phyloP scores from a whole-genome alignment of 2,329 filamentous ascomycete species.

The Zasmidium citrigriseum region DNA sequence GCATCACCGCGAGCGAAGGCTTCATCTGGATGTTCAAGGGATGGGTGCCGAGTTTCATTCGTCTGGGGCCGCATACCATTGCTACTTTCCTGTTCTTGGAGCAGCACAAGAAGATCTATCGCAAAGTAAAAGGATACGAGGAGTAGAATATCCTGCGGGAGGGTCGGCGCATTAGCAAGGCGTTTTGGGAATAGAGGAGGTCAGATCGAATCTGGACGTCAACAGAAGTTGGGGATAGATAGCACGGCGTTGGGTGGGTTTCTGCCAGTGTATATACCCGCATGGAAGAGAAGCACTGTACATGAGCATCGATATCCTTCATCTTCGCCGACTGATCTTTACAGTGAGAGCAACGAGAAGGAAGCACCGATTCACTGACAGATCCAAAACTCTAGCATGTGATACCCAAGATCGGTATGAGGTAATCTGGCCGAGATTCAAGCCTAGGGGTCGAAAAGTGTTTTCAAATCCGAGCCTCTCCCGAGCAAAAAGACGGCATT shows the following conservation, averaged over 20 bases:
- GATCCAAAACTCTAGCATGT: too few species aligned
- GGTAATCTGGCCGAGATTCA: too few species aligned
- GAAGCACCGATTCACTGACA: too few species aligned
- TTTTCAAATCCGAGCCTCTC: slow-evolving; percentile 2
- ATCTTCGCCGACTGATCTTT: too few species aligned
- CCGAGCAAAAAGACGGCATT: background rate
- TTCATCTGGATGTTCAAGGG: slow-evolving; percentile 84
- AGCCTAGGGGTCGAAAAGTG: too few species aligned
- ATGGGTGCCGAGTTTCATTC: slow-evolving; percentile 78
- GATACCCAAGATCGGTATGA: too few species aligned
- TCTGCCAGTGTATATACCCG: background rate
- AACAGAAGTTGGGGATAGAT: background rate
- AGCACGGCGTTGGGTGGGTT: background rate
- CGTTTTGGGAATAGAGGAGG: slow-evolving; percentile 3
- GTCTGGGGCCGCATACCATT: slow-evolving; percentile 74
- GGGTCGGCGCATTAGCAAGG: slow-evolving; percentile 2
- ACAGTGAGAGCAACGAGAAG: too few species aligned
- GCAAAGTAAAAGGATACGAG: slow-evolving; percentile 36
- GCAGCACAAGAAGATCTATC: slow-evolving; percentile 79
- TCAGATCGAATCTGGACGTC: too few species aligned
- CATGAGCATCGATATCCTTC: too few species aligned
- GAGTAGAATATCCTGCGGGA: slow-evolving; percentile 1
- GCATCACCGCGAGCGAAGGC: slow-evolving; percentile 71
- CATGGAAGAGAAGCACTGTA: background rate
- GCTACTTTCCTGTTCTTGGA: slow-evolving; percentile 85